Conservation (phyloP, 257 asterid genomes). For the Ilex asprella region DNA sequence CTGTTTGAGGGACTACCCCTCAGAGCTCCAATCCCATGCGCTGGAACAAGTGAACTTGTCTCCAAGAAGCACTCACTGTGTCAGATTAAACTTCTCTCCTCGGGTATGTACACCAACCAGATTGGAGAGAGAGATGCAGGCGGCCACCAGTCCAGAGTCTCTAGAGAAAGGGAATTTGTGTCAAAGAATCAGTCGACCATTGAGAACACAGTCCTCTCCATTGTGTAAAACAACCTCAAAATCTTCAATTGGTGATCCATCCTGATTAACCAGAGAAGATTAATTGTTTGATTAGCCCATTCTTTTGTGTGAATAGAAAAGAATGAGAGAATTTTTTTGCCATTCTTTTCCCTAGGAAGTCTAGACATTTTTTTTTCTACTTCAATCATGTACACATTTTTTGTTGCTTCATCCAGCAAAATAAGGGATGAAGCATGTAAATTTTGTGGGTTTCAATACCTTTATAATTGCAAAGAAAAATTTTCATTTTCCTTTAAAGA, state of each 20-base stretch:
- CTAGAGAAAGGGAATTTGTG: conserved; percentile 23
- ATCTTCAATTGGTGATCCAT: conserved; percentile 7
- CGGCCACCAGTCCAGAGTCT: conserved; percentile 15
- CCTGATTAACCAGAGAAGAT: conserved; percentile 6
- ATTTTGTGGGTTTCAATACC: conserved; percentile 19
- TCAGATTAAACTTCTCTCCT: conserved; percentile 34
- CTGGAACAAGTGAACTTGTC: conserved; percentile 64
- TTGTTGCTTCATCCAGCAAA: conserved; percentile 27
- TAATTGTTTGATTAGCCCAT: conserved; percentile 29
- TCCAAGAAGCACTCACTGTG: conserved; percentile 43
- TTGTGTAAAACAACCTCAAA: conserved; percentile 18
- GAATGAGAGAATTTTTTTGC: conserved; percentile 35
- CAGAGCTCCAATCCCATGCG: conserved; percentile 68
- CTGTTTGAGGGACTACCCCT: conserved; percentile 72
- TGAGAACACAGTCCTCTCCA: conserved; percentile 29
- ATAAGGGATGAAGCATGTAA: conserved; percentile 28
- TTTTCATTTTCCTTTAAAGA: not conserved
- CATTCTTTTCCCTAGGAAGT: conserved; percentile 27
- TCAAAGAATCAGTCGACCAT: conserved; percentile 20
- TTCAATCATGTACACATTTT: conserved; percentile 34
- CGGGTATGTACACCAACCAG: conserved; percentile 37
- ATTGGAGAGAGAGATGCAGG: conserved; percentile 13
- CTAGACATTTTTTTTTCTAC: conserved; percentile 7
- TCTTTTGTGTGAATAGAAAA: conserved; percentile 40
- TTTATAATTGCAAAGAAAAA: conserved; percentile 16